phyloP scores from a whole-genome alignment of 208 protist genomes.

The Vickermania ingenoplastis region DNA sequence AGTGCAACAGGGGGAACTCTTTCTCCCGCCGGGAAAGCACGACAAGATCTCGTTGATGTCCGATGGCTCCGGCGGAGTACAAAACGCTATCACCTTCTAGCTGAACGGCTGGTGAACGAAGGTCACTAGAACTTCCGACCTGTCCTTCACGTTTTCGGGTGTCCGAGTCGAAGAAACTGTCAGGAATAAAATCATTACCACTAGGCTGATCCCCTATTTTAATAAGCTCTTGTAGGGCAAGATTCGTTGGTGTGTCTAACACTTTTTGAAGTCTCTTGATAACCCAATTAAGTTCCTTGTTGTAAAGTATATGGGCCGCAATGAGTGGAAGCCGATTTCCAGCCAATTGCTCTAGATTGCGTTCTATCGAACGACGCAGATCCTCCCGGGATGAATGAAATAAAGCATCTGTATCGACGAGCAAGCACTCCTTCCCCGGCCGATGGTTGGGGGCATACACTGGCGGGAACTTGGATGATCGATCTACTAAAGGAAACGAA shows the following conservation, averaged over 20 bases:
- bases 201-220: slow-evolving; percentile 25
- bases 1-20: slow-evolving; percentile 26
- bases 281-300: slow-evolving; percentile 63
- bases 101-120: neutral
- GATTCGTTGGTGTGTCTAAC: slow-evolving; percentile 20
- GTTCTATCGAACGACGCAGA: slow-evolving; percentile 11
- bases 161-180: slow-evolving; percentile 26
- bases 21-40: slow-evolving; percentile 25
- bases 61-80: slow-evolving; percentile 45
- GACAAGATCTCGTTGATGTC: slow-evolving; percentile 47
- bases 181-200: slow-evolving; percentile 43
- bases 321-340: neutral
- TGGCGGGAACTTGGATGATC: neutral
- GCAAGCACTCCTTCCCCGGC: neutral
- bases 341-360: slow-evolving; percentile 4
- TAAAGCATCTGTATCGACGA: slow-evolving; percentile 7
- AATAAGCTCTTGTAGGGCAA: slow-evolving; percentile 18
- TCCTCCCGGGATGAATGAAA: slow-evolving; percentile 13
- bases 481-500: slow-evolving; percentile 30
- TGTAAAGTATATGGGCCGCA: slow-evolving; percentile 11
- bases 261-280: slow-evolving; percentile 27
- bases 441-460: neutral
- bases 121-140: neutral
- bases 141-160: neutral
- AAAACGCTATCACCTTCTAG: slow-evolving; percentile 4